These are phyloP conservation scores for Sporothrix mexicana DNA, from an alignment of 2,329 filamentous ascomycete species.

Conservation along the genomic window DNA sequence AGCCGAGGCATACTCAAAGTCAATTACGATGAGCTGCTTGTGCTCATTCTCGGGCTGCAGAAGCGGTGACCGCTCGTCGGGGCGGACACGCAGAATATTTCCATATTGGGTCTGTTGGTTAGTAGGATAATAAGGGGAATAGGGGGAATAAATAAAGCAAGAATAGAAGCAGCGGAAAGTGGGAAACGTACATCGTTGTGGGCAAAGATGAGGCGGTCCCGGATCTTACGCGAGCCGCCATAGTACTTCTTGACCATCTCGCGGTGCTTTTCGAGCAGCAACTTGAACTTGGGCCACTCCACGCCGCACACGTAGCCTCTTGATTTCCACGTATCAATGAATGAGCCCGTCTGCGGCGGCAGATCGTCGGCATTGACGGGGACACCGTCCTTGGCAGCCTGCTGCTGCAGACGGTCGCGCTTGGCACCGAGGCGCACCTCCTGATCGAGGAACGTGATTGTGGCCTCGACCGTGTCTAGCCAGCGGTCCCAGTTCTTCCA, in stretches of 20 bases:
- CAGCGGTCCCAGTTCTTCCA: slow-evolving; percentile 96
- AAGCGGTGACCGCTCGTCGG: slow-evolving; percentile 79
- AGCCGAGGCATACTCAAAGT: slow-evolving; percentile 95
- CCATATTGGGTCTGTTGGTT: slow-evolving; percentile 86
- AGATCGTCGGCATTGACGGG: neutral
- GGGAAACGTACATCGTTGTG: slow-evolving; percentile 82
- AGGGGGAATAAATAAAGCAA: neutral
- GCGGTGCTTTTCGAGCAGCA: slow-evolving; percentile 77
- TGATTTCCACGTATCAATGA: slow-evolving; percentile 64
- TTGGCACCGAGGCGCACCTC: slow-evolving; percentile 56
- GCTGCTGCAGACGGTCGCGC: slow-evolving; percentile 41
- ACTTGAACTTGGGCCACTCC: slow-evolving; percentile 79
- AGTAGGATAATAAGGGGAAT: neutral
- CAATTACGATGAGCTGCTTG: slow-evolving; percentile 95
- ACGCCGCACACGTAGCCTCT: slow-evolving; percentile 81
- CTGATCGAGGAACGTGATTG: slow-evolving; percentile 61
- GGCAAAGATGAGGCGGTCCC: slow-evolving; percentile 84
- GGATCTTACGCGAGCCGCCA: slow-evolving; percentile 69
- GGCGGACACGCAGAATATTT: slow-evolving; percentile 81
- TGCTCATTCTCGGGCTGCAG: slow-evolving; percentile 90
- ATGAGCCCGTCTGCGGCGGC: slow-evolving; percentile 24
- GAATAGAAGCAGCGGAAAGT: neutral
- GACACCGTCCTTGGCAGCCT: neutral
- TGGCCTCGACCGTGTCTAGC: slow-evolving; percentile 69
- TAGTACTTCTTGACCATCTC: slow-evolving; percentile 74